Base-by-base conservation (phyloP, 805 yeast genomes). In the Wickerhamiella parazyma region DNA sequence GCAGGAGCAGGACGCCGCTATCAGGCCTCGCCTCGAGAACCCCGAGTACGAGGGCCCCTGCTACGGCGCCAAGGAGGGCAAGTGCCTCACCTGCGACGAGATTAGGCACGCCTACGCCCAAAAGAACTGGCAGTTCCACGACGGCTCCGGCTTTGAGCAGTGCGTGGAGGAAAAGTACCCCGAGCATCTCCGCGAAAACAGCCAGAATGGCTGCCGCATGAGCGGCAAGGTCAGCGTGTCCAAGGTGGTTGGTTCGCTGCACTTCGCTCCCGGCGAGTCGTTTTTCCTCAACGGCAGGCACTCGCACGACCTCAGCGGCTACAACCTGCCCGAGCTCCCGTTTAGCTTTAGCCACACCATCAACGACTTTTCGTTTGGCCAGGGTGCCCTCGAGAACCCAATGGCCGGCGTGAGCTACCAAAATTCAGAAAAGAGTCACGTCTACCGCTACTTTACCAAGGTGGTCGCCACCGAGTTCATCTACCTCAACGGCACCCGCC, bases 211-310 rank as follows among this genome's bases (percentile, higher is more conserved):
- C 21, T 91, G 98, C 63, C 72, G 94, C 50, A 69, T 91, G 33
- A 70, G 72, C 49, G 98, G 98, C 24, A 68, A 72, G 18, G 79
- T 93, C 6, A 67, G 74, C 52, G 75, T 91, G 56, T 83, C 83
- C 62, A 75, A 94, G 63, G 80, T 91, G 36, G 78, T 80, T 18
- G 98, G 98, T 38, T 81, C 84, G 55, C 64, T 91, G 49, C 97
- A 91, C 65, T 86, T 91, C 69, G 95, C 96, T 1, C 97, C 98
- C 3, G 98, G 98, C 33, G 76, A 80, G 20, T 76, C 93, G 1
- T 70, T 68, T 54, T 72, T 78, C 33, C 60, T 63, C 45, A 61
- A 64, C 8, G 70, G 71, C 41, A 51, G 47, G 39, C 98, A 91
- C 60, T 69, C 74, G 47, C 98, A 91, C 64, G 98, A 91, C 57